Base-by-base conservation (phyloP, 163 green algal species). In the Scenedesmus sp. region DNA sequence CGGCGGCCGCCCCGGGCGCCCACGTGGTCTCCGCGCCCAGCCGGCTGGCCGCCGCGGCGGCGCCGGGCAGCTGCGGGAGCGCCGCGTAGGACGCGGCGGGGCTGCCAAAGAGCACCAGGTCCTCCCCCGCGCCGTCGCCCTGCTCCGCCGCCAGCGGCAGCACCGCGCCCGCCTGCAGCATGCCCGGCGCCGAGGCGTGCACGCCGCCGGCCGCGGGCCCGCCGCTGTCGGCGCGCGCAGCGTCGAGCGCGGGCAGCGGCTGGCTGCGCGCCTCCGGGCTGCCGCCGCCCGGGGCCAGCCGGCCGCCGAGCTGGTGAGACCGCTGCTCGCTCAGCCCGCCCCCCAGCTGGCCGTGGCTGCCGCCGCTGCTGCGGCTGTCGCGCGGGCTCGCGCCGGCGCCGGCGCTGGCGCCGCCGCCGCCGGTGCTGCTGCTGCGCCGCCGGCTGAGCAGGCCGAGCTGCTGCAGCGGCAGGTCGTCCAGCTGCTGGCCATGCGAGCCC, bases 351-450 rank as follows among this genome's bases (percentile, higher is more conserved):
- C 10, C 5, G 53, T 31, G n/a, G 42, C 24, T 64, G 34, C 53
- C 63, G 20, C 39, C 65, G 70, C 39, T 70, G 57, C 57, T 78
- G 70, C 70, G 44, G 54, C 36, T 69, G 69, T 50, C n/a, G 0
- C 9, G 31, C 28, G 33, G 3, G 17, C 50, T 33, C 53, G 44
- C 53, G 14, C 6, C 53, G 14, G 7, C 6, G 39, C 39, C 10
- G 7, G 6, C 39, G 39, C 39, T 47, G 39, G 7, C 10, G 39
- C 6, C 39, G 39, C 39, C 10, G 39, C 39, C 10, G 57, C 22
- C 63, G 11, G 45, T 56, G 13, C 20, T 7, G 47, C 48, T 63
- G 65, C 47, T 62, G 47, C 47, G 65, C 13, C 45, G 28, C 18
- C 65, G 45, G 7, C 17, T 28, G 7, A 56, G 34, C 45, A 56